Conservation (phyloP, 305 asterid genomes). For the Nicotiana rustica region DNA sequence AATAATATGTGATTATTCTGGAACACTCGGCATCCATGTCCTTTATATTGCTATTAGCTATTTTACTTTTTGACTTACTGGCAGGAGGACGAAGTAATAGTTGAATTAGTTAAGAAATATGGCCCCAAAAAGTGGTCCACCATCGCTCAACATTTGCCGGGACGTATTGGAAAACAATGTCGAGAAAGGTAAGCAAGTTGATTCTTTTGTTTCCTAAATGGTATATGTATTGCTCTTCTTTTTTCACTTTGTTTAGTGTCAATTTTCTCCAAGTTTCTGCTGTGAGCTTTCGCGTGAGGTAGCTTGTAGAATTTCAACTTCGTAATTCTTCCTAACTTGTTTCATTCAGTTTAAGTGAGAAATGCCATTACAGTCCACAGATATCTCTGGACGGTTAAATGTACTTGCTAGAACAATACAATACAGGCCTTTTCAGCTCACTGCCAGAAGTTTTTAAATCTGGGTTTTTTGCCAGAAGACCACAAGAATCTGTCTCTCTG, state of each 20-base stretch:
- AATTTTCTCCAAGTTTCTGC: conserved; percentile 13
- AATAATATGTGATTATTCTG: conserved; percentile 24
- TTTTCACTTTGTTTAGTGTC: background rate
- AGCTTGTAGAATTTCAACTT: conserved; percentile 9
- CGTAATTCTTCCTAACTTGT: background rate
- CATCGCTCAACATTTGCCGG: conserved; percentile 93
- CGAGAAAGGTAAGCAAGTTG: conserved; percentile 79
- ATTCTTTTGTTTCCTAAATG: conserved; percentile 13
- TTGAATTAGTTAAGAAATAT: conserved; percentile 75
- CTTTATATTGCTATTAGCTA: conserved; percentile 33
- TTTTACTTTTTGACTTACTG: conserved; percentile 36
- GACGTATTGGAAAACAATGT: conserved; percentile 98
- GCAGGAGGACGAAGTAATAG: conserved; percentile 92
- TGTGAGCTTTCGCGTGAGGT: conserved; percentile 16
- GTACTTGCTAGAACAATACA: conserved; percentile 64
- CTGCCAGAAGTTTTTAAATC: conserved; percentile 84
- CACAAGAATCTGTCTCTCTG: conserved; percentile 85
- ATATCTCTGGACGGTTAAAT: conserved; percentile 55
- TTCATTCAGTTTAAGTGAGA: conserved; percentile 9
- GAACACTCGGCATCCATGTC: conserved; percentile 14
- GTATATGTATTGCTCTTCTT: background rate
- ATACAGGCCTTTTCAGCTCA: conserved; percentile 57
- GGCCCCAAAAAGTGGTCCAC: conserved; percentile 99
- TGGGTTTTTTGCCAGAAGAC: conserved; percentile 62
- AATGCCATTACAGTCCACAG: conserved; percentile 50